phyloP scores from a whole-genome alignment of 1,139 yeast species.

The Arxiozyma heterogenica region DNA sequence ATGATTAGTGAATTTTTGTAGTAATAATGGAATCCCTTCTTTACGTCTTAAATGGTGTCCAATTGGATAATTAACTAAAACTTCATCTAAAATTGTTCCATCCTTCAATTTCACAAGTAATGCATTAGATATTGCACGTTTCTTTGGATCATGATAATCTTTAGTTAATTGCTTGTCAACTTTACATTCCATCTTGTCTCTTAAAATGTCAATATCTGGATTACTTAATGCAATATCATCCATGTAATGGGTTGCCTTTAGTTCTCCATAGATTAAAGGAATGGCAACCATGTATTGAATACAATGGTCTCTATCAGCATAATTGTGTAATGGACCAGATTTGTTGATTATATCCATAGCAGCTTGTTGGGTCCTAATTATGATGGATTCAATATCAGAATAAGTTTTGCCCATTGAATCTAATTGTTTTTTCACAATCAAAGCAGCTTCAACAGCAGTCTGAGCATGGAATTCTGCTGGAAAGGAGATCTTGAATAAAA shows the following conservation, averaged over 20 bases:
- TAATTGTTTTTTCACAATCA: constrained; percentile 36
- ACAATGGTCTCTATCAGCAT: constrained; percentile 56
- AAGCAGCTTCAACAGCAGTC: constrained; percentile 52
- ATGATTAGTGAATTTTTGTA: constrained; percentile 43
- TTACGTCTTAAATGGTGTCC: constrained; percentile 50
- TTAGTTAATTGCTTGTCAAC: constrained; percentile 40
- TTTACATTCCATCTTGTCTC: constrained; percentile 46
- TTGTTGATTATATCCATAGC: constrained; percentile 52
- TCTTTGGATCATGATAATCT: constrained; percentile 48
- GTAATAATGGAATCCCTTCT: constrained; percentile 48
- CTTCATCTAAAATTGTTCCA: constrained; percentile 45
- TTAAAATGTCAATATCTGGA: constrained; percentile 43
- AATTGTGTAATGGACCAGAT: constrained; percentile 49
- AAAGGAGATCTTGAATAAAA: constrained; percentile 49
- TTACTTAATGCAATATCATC: constrained; percentile 41
- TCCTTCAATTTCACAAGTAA: constrained; percentile 42
- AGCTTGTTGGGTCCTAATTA: constrained; percentile 51
- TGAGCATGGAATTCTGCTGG: constrained; percentile 67
- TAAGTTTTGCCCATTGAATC: constrained; percentile 35
- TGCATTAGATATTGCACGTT: constrained; percentile 50
- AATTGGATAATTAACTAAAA: constrained; percentile 47
- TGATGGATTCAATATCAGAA: constrained; percentile 41
- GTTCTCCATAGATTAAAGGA: constrained; percentile 45
- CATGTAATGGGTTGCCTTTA: constrained; percentile 49
- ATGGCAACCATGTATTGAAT: constrained; percentile 54